Evolutionary conservation across 306 rosid species (phyloP).

Genomic region (Begonia masoniana): DNA sequence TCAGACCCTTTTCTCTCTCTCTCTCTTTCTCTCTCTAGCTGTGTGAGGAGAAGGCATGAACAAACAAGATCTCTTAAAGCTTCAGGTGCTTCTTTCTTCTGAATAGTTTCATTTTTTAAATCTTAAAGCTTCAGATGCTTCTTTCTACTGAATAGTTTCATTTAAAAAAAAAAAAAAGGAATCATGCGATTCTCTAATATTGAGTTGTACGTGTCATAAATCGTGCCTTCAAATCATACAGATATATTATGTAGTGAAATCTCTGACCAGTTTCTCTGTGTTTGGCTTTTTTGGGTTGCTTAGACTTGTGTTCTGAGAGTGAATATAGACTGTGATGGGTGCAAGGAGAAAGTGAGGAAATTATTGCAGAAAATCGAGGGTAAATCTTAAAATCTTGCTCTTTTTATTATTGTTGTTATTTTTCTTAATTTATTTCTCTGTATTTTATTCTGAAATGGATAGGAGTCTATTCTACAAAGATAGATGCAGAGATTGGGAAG

Average conservation of each 20-base stretch:
- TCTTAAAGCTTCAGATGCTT: no score
- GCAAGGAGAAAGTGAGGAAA: constrained; percentile 73
- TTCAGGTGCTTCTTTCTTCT: constrained; percentile 41
- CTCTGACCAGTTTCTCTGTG: background rate
- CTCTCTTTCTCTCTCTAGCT: constrained; percentile 2
- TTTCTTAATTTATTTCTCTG: background rate
- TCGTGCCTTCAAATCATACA: background rate
- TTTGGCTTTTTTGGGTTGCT: constrained; percentile 6
- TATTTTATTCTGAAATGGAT: background rate
- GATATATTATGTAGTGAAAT: background rate
- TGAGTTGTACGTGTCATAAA: background rate
- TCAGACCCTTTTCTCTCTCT: background rate
- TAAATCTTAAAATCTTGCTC: constrained; percentile 1
- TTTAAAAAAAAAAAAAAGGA: no score
- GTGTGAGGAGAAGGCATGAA: constrained; percentile 30
- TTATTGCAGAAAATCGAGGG: constrained; percentile 81
- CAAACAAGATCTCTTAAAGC: constrained; percentile 64
- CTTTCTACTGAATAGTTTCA: no score
- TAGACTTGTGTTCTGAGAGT: constrained; percentile 70
- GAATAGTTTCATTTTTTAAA: constrained; percentile 6
- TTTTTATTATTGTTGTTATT: background rate
- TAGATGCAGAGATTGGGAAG: constrained; percentile 50
- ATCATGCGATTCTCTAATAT: no score
- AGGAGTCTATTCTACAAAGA: constrained; percentile 39
- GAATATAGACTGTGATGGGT: constrained; percentile 79